These are phyloP conservation scores for Amanita jacksonii DNA, from an alignment of 768 basidiomycete genomes.

Conservation along the genomic window DNA sequence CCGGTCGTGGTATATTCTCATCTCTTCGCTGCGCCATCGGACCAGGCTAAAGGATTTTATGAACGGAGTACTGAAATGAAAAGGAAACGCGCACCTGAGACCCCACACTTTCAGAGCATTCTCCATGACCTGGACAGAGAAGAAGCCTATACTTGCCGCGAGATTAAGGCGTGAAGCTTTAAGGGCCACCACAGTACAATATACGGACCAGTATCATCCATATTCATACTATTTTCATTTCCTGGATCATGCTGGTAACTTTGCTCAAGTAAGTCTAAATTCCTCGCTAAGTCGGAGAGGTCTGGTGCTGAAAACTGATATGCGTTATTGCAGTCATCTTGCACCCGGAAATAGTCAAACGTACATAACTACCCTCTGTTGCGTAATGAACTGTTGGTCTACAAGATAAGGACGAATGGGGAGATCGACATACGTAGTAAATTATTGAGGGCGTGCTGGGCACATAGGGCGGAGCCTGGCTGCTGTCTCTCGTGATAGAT, in stretches of 20 bases:
- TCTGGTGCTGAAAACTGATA: conserved; percentile 69
- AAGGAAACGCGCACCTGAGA: conserved; percentile 43
- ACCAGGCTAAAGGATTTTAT: conserved; percentile 42
- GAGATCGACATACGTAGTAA: conserved; percentile 52
- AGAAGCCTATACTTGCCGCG: conserved; percentile 53
- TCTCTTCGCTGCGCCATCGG: conserved; percentile 77
- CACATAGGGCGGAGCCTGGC: conserved; percentile 74
- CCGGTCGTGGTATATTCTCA: conserved; percentile 63
- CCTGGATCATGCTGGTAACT: conserved; percentile 39
- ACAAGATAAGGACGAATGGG: neutral
- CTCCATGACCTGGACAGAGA: conserved; percentile 85
- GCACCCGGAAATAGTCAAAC: conserved; percentile 13
- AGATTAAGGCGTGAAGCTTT: conserved; percentile 4
- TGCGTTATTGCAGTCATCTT: conserved; percentile 7
- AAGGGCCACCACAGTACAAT: neutral
- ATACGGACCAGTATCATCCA: conserved; percentile 78
- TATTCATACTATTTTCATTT: conserved; percentile 55
- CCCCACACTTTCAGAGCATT: conserved; percentile 81
- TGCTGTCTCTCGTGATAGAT: conserved; percentile 81
- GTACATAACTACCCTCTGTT: conserved; percentile 36
- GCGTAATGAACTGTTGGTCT: conserved; percentile 9
- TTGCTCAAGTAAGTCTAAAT: conserved; percentile 57
- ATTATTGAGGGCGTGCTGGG: conserved; percentile 78
- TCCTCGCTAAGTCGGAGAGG: conserved; percentile 64
- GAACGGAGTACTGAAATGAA: conserved; percentile 7